Conservation (phyloP, 2,329 filamentous ascomycete genomes). For the Mycosphaerella sp. region DNA sequence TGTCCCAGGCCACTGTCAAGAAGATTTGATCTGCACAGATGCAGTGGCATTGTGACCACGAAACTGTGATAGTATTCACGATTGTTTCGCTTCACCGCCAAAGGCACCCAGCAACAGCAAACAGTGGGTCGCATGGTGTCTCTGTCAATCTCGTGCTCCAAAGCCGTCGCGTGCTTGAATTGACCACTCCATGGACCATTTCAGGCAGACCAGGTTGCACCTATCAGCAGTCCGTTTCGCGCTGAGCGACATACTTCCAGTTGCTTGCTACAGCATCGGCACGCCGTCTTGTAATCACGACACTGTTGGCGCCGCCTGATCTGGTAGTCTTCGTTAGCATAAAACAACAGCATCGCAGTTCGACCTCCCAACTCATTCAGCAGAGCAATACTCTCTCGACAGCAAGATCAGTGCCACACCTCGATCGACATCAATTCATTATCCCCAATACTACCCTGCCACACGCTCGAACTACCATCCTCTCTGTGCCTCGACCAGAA, state of each 20-base stretch:
- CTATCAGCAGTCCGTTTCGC: neutral
- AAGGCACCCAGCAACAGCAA: neutral
- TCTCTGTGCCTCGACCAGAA: neutral
- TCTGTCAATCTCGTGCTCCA: neutral
- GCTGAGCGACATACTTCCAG: conserved; percentile 2
- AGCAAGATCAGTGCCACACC: neutral
- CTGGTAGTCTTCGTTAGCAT: neutral
- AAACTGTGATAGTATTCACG: neutral
- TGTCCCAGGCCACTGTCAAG: neutral
- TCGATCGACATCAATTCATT: neutral
- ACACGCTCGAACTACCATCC: neutral
- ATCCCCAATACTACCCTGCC: neutral
- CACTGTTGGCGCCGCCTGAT: neutral
- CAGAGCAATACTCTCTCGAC: neutral
- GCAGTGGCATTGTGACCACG: neutral
- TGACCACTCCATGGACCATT: neutral
- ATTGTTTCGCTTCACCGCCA: neutral
- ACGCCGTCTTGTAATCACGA: neutral
- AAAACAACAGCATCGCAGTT: neutral
- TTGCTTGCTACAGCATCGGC: conserved; percentile 13
- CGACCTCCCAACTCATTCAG: neutral
- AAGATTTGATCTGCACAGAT: neutral
- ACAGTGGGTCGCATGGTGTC: neutral
- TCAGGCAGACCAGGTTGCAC: neutral
- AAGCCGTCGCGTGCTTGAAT: neutral